Conservation (phyloP, 2,329 filamentous ascomycete species). For the Penicillium sp. region DNA sequence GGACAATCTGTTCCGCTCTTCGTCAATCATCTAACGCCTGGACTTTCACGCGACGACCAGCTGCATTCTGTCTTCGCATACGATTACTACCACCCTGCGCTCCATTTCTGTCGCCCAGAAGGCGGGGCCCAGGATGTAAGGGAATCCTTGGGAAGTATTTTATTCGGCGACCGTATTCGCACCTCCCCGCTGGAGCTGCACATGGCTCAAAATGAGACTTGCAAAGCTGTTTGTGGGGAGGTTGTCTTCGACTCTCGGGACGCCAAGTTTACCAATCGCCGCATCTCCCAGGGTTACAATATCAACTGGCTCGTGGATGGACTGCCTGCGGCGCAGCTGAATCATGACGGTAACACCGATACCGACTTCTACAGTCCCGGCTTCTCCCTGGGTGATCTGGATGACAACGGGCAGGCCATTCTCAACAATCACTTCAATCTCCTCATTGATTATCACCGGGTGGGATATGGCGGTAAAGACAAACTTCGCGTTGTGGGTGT, state of each 20-base stretch:
- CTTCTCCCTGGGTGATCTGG: conserved; percentile 69
- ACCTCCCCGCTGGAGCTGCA: conserved; percentile 89
- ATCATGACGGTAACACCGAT: conserved; percentile 71
- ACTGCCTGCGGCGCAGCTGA: conserved; percentile 81
- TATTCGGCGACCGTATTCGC: conserved; percentile 95
- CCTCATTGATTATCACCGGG: conserved; percentile 84
- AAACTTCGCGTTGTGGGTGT: conserved; percentile 90
- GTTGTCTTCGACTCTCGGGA: conserved; percentile 64
- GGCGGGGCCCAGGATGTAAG: conserved; percentile 74
- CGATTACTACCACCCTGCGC: conserved; percentile 88
- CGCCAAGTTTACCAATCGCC: conserved; percentile 75
- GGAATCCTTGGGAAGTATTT: conserved; percentile 89
- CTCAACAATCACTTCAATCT: conserved; percentile 98
- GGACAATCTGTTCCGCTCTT: conserved; percentile 80
- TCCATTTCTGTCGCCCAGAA: conserved; percentile 83
- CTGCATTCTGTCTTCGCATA: conserved; percentile 91
- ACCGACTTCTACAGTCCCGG: conserved; percentile 87
- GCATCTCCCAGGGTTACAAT: conserved; percentile 82
- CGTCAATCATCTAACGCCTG: conserved; percentile 89
- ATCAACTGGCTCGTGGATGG: conserved; percentile 96
- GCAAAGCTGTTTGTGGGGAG: conserved; percentile 72
- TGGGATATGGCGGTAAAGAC: conserved; percentile 53
- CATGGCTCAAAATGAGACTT: conserved; percentile 84
- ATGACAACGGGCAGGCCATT: conserved; percentile 55
- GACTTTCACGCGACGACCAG: conserved; percentile 74